Evolutionary conservation across 129 eudicot genomes (phyloP).

Genomic region (Ambrosia trifida): DNA sequence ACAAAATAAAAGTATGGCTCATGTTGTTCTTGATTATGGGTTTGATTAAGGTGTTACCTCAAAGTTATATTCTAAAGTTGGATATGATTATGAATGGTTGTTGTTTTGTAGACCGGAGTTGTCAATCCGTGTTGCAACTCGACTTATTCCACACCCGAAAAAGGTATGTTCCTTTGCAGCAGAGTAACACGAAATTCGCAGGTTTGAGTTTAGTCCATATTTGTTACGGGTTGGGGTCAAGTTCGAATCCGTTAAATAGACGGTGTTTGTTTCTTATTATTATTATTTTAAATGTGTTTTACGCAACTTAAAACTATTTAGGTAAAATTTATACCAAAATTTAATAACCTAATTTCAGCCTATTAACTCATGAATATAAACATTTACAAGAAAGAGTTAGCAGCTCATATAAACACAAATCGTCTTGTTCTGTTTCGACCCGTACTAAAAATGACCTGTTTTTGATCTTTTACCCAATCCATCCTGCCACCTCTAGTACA

Average conservation of each 20-base stretch:
- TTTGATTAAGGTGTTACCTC: background rate
- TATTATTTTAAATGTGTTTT: no score
- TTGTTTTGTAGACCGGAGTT: constrained; percentile 51
- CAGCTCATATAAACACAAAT: background rate
- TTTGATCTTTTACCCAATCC: constrained; percentile 1
- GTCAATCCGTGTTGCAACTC: constrained; percentile 69
- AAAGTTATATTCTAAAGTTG: background rate
- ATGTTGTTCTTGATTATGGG: background rate
- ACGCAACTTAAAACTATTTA: no score
- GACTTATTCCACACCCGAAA: constrained; percentile 80
- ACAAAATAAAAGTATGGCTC: background rate
- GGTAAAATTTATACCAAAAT: no score
- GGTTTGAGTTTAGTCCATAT: no score
- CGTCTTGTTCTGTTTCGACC: background rate
- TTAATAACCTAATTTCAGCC: background rate
- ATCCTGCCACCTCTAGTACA: background rate
- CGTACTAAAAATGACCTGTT: background rate
- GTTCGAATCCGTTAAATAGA: no score
- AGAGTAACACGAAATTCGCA: no score
- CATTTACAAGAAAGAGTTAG: background rate
- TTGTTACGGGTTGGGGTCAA: no score
- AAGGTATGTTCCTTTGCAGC: constrained; percentile 47
- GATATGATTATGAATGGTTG: background rate
- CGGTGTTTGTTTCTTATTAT: no score
- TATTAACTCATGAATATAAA: background rate